Evolutionary conservation across 768 basidiomycete species (phyloP).

Genomic region (Amanita rubescens): DNA sequence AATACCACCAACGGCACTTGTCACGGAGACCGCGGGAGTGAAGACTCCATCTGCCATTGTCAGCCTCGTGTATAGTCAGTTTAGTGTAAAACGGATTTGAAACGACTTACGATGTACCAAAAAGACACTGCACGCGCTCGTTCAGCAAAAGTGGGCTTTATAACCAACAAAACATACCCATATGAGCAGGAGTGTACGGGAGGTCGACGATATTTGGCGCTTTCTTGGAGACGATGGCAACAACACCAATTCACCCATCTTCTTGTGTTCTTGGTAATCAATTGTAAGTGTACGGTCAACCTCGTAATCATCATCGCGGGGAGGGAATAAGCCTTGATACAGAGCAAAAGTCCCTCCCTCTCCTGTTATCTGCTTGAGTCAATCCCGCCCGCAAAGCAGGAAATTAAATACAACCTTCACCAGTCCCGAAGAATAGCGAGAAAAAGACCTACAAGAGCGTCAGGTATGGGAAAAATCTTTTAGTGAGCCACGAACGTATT

Average conservation of each 20-base stretch:
- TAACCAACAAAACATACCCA: constrained; percentile 35
- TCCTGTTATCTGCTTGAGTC: constrained; percentile 23
- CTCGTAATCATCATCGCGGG: constrained; percentile 33
- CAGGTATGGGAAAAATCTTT: constrained; percentile 32
- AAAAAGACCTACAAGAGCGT: background rate
- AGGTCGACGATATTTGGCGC: constrained; percentile 20
- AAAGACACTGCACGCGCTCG: constrained; percentile 38
- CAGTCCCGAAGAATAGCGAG: background rate
- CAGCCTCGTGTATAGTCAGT: constrained; percentile 29
- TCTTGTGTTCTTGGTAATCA: constrained; percentile 24
- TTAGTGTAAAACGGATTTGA: constrained; percentile 13
- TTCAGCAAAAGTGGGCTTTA: constrained; percentile 20
- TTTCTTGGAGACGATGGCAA: constrained; percentile 5
- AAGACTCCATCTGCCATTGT: constrained; percentile 65
- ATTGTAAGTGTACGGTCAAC: constrained; percentile 48
- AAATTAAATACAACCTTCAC: background rate
- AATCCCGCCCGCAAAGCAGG: background rate
- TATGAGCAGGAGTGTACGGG: constrained; percentile 44
- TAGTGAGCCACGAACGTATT: constrained; percentile 42
- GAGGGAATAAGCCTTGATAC: constrained; percentile 52
- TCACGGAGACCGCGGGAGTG: constrained; percentile 64
- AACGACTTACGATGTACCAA: constrained; percentile 43
- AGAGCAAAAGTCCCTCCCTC: constrained; percentile 67
- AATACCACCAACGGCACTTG: constrained; percentile 60
- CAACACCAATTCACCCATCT: constrained; percentile 1